phyloP scores from a whole-genome alignment of 2,329 filamentous ascomycete species.

The Pyricularia pennisetigena region DNA sequence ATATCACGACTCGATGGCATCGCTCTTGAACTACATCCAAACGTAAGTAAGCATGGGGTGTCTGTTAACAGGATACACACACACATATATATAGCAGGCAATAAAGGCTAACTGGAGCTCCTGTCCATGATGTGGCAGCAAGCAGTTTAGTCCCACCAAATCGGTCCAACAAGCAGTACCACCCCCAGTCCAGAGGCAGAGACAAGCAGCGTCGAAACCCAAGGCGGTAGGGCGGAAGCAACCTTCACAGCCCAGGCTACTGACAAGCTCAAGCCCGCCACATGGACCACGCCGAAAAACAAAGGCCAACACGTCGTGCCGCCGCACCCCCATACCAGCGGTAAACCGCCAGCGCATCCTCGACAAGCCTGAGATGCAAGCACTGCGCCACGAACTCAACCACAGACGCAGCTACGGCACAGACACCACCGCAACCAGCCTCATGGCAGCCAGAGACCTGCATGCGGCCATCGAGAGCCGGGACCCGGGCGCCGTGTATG shows the following conservation, averaged over 20 bases:
- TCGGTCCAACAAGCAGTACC: background rate
- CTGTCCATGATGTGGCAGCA: background rate
- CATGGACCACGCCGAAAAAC: background rate
- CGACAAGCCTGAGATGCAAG: conserved; percentile 3
- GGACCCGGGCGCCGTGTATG: conserved; percentile 12
- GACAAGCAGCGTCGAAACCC: background rate
- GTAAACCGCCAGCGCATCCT: conserved; percentile 2
- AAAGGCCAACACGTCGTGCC: background rate
- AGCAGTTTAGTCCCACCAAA: background rate
- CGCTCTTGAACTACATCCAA: conserved; percentile 6
- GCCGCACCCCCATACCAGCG: background rate
- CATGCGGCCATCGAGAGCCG: conserved; percentile 15
- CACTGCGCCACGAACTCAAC: conserved; percentile 1
- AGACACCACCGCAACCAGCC: conserved; percentile 7
- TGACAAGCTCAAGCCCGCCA: background rate
- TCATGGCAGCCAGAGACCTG: conserved; percentile 10
- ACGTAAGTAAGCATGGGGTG: background rate
- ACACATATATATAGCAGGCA: too few species aligned
- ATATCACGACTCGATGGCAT: conserved; percentile 6
- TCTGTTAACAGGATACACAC: too few species aligned
- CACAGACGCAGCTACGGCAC: background rate
- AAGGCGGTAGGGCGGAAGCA: background rate
- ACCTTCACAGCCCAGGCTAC: background rate
- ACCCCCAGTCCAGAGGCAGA: background rate
- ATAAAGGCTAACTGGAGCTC: background rate